Conservation (phyloP, 345 rosid species). For the Populus simonii region DNA sequence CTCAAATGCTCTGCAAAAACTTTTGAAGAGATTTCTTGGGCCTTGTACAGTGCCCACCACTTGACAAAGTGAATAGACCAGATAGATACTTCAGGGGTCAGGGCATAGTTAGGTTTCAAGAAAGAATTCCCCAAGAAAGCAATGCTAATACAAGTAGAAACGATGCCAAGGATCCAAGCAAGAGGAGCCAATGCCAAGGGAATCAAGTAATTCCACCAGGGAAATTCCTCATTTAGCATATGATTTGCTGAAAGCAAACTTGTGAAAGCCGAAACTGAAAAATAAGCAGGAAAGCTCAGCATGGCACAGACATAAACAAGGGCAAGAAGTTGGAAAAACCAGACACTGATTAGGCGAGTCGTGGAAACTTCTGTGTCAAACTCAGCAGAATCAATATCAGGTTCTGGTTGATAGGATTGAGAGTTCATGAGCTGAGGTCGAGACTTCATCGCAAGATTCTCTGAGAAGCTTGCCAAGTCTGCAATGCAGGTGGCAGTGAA, state of each 20-base stretch:
- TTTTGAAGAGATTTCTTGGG: conserved; percentile 51
- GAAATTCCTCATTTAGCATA: conserved; percentile 8
- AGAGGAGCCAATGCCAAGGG: conserved; percentile 50
- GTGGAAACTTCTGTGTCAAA: conserved; percentile 33
- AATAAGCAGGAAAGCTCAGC: conserved; percentile 51
- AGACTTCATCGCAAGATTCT: conserved; percentile 46
- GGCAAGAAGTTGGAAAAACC: conserved; percentile 49
- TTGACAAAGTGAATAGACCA: conserved; percentile 58
- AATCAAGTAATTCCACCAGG: conserved; percentile 27
- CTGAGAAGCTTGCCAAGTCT: conserved; percentile 62
- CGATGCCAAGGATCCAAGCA: conserved; percentile 62
- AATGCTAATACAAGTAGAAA: conserved; percentile 37
- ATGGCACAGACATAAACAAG: conserved; percentile 38
- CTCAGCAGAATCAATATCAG: conserved; percentile 31
- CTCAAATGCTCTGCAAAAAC: conserved; percentile 59
- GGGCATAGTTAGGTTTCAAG: conserved; percentile 50
- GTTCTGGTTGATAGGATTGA: conserved; percentile 28
- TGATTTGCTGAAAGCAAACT: conserved; percentile 26
- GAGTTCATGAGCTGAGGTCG: conserved; percentile 33
- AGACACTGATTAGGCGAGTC: conserved; percentile 33
- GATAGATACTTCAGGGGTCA: conserved; percentile 46
- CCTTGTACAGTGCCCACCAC: conserved; percentile 78
- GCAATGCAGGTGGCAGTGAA: conserved; percentile 62
- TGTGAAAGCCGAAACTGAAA: conserved; percentile 45
- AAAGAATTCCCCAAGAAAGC: conserved; percentile 54